Base-by-base conservation (phyloP, 2,329 filamentous ascomycete species). In the Arachnopeziza araneosa region DNA sequence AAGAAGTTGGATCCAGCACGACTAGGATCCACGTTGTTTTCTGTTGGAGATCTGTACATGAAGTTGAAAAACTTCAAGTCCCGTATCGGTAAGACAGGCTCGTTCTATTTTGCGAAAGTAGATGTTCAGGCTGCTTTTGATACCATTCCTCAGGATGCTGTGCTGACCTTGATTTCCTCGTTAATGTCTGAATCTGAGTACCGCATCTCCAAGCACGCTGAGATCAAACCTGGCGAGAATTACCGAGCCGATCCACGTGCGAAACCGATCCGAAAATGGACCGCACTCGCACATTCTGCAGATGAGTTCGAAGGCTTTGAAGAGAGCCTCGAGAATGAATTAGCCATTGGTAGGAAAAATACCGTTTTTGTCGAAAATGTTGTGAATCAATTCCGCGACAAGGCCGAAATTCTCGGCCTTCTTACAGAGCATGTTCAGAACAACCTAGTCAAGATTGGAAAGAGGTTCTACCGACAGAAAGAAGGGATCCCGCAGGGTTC, bases 61-160 rank as follows among this genome's bases (percentile, higher is more conserved):
- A 86, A 85, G 22, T 75, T 99, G 23, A 89, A 87, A 62, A 68
- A 65, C 0, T 98, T 96, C 76, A 88, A 88, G 64, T 68, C 74
- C 1, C 73, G 65, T 0, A 71, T 89, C 12, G 24, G 22, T 22
- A 26, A 12, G 6, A 67, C 74, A 0, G 68, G 71, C 9, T 78
- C 74, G 4, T 75, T 97, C 1, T 98, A 90, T 74, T 96, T 98
- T 74, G 93, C 87, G 62, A 99, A 99, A 72, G 79, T 96, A 14
- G 95, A 99, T 70, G 93, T 99, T 22, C 84, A 90, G 71, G 86
- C 91, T 1, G 96, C 93, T 67, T 99, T 97, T 72, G 95, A 99
- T 73, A 96, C 90, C 0, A 97, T 99, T 52, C 95, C 95, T 0
- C 95, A 98, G 72, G 75, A 82, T 24, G 83, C 85, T 0, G 78